phyloP scores from a whole-genome alignment of 345 rosid species.

The Crucihimalaya himalaica region DNA sequence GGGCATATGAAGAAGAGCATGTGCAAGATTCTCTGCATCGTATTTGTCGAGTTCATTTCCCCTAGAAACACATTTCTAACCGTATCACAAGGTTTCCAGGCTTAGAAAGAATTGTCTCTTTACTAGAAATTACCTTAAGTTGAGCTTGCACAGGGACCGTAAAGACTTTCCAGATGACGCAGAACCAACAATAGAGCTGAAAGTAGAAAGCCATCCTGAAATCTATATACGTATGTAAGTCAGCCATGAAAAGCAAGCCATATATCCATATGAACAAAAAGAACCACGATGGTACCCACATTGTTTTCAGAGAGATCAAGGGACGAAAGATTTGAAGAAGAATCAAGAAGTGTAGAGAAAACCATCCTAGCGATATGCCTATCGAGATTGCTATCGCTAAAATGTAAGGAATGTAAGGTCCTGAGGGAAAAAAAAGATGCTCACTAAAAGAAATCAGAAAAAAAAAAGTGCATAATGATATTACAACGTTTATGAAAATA shows the following conservation, averaged over 20 bases:
- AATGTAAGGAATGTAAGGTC: slow-evolving; percentile 62
- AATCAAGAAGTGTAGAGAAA: slow-evolving; percentile 60
- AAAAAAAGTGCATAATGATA: neutral
- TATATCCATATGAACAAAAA: slow-evolving; percentile 7
- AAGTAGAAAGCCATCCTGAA: slow-evolving; percentile 80
- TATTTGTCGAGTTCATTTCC: slow-evolving; percentile 67
- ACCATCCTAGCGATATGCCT: slow-evolving; percentile 48
- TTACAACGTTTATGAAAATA: neutral
- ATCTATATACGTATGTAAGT: slow-evolving; percentile 48
- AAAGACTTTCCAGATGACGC: slow-evolving; percentile 48
- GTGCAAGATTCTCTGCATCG: slow-evolving; percentile 62
- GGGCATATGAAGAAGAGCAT: slow-evolving; percentile 62
- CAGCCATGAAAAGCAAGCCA: slow-evolving; percentile 22
- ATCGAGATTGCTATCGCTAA: slow-evolving; percentile 58
- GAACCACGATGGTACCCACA: slow-evolving; percentile 49
- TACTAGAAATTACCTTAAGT: slow-evolving; percentile 56
- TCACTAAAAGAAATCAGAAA: neutral
- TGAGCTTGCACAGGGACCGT: slow-evolving; percentile 61
- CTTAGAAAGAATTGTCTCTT: slow-evolving; percentile 16
- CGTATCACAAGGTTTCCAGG: slow-evolving; percentile 28
- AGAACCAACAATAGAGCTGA: slow-evolving; percentile 40
- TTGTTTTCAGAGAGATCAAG: slow-evolving; percentile 87
- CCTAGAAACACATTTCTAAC: slow-evolving; percentile 44
- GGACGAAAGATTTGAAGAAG: slow-evolving; percentile 52
- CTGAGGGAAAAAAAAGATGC: slow-evolving; percentile 44